A percentile compares a stretch with the other conserved stretches of the same genome.
These are phyloP conservation scores for Acanthamoeba healyi DNA, from an alignment of 208 protist species.

Conservation along the genomic window DNA sequence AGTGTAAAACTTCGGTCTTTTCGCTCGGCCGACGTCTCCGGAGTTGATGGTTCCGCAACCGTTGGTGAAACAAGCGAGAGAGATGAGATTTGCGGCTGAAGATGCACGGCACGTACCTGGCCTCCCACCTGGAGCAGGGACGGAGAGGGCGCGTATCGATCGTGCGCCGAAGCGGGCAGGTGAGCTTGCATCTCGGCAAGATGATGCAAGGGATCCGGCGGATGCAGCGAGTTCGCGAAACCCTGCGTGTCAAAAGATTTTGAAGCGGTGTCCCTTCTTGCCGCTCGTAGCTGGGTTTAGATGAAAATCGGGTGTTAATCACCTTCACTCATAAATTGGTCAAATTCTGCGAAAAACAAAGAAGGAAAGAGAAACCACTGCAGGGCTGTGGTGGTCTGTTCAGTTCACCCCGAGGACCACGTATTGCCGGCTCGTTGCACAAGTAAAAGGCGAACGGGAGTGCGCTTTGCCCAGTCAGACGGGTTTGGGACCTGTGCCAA, in stretches of 20 bases:
- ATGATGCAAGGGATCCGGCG: background rate
- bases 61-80: background rate
- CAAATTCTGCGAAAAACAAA: slow-evolving; percentile 14
- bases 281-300: background rate
- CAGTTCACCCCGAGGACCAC: too few species aligned
- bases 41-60: background rate
- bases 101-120: background rate
- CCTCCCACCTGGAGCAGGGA: background rate
- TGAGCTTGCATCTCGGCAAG: background rate
- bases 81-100: background rate
- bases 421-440: too few species aligned
- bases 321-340: background rate
- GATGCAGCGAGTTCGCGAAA: too few species aligned
- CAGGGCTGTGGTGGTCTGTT: too few species aligned
- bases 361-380: background rate
- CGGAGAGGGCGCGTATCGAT: background rate
- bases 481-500: too few species aligned
- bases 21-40: background rate
- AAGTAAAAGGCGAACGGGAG: too few species aligned
- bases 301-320: background rate
- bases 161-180: background rate
- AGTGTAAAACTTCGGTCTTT: background rate
- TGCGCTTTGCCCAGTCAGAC: too few species aligned
- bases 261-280: background rate
- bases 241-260: too few species aligned